phyloP scores from a whole-genome alignment of 2,329 filamentous ascomycete genomes.

The Aureobasidium namibiae region DNA sequence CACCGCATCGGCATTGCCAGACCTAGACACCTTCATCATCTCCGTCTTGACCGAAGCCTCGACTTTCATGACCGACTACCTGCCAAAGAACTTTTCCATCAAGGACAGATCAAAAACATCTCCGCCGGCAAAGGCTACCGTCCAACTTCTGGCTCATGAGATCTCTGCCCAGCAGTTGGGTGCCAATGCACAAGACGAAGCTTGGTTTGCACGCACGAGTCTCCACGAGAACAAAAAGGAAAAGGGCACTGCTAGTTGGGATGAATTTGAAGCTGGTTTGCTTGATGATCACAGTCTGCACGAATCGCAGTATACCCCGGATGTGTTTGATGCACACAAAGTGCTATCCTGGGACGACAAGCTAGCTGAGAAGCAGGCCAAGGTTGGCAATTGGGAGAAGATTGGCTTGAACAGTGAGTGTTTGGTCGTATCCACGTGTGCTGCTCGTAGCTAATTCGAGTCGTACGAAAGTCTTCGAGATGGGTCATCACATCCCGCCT shows the following conservation, averaged over 20 bases:
- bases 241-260: slow-evolving; percentile 51
- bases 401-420: slow-evolving; percentile 32
- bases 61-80: slow-evolving; percentile 49
- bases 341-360: slow-evolving; percentile 36
- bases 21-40: slow-evolving; percentile 45
- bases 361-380: slow-evolving; percentile 18
- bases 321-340: slow-evolving; percentile 41
- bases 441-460: not conserved
- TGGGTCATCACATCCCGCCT: slow-evolving; percentile 54
- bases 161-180: slow-evolving; percentile 39
- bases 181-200: slow-evolving; percentile 34
- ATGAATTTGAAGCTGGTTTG: slow-evolving; percentile 54
- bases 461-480: slow-evolving; percentile 48
- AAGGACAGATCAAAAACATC: slow-evolving; percentile 42
- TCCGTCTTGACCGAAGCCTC: slow-evolving; percentile 51
- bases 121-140: slow-evolving; percentile 40
- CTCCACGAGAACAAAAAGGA: slow-evolving; percentile 47
- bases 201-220: slow-evolving; percentile 58
- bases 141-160: slow-evolving; percentile 47
- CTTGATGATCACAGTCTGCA: slow-evolving; percentile 49
- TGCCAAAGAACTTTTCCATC: slow-evolving; percentile 46
- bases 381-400: slow-evolving; percentile 24
- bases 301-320: slow-evolving; percentile 52
- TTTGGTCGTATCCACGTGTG: not conserved
- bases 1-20: slow-evolving; percentile 28